Evolutionary conservation across 306 rosid species (phyloP).

Genomic region (Pyrus pyrifolia): DNA sequence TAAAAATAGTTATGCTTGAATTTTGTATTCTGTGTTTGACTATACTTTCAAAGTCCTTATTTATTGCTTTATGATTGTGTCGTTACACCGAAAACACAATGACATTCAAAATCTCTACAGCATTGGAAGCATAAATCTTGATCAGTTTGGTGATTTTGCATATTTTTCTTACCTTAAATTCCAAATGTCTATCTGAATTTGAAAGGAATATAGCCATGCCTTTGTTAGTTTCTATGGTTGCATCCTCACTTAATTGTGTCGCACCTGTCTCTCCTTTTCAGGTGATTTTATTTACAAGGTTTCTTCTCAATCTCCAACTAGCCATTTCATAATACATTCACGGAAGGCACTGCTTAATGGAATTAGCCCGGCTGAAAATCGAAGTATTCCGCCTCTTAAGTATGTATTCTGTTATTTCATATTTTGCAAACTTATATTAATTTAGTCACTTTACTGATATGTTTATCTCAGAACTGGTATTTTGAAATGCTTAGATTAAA

Average conservation of each 20-base stretch:
- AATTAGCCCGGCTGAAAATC: conserved; percentile 94
- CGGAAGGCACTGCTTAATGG: conserved; percentile 95
- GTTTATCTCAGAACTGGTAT: neutral
- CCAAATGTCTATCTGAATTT: neutral
- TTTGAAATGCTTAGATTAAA: neutral
- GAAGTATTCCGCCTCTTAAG: conserved; percentile 91
- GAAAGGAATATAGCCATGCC: neutral
- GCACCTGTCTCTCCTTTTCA: conserved; percentile 27
- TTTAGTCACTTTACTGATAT: neutral
- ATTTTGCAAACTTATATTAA: conserved; percentile 1
- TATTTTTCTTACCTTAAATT: neutral
- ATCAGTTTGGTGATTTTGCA: neutral
- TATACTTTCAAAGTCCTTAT: neutral
- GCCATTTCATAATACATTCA: conserved; percentile 86
- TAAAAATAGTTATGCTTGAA: neutral
- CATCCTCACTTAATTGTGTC: conserved; percentile 18
- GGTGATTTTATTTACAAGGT: conserved; percentile 97
- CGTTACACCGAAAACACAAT: neutral
- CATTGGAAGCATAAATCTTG: neutral
- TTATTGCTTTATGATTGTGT: neutral
- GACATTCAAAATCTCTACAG: neutral
- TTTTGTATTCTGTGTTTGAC: neutral
- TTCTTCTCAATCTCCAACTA: conserved; percentile 84
- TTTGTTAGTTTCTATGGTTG: conserved; percentile 8
- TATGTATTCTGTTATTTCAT: conserved; percentile 28